A percentile compares a stretch with the other conserved stretches of the same genome.
Evolutionary conservation across 78 protist genomes (phyloP).

Genomic region (Dictyostelium intermedium): DNA sequence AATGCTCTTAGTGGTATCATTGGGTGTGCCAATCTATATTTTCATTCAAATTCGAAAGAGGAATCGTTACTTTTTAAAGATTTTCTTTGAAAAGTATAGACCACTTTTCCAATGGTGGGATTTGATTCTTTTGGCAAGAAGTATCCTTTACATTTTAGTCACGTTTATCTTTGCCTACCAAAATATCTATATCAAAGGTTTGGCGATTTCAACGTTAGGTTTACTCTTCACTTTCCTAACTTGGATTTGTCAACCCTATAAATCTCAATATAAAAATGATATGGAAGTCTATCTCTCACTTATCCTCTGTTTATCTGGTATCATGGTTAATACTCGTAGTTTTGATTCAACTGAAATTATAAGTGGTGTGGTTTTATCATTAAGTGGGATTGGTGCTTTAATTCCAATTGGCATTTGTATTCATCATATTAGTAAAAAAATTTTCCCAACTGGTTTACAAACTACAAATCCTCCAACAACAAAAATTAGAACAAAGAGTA

Average conservation of each 20-base stretch:
- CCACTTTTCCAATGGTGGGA: conserved; percentile 46
- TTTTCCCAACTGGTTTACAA: not conserved
- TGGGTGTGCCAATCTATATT: conserved; percentile 53
- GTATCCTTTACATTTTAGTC: not conserved
- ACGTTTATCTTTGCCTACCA: conserved; percentile 1
- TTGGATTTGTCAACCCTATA: conserved; percentile 52
- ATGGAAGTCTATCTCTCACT: conserved; percentile 35
- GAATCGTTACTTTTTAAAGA: conserved; percentile 27
- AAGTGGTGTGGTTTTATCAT: conserved; percentile 9
- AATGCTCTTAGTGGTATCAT: not conserved
- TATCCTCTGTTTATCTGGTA: not conserved
- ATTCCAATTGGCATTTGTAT: conserved; percentile 15
- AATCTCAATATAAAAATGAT: not conserved
- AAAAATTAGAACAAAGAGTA: not conserved
- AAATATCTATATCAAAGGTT: conserved; percentile 18
- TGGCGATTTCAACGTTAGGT: conserved; percentile 34
- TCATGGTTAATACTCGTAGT: conserved; percentile 31
- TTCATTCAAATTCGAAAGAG: not conserved
- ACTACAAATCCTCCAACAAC: conserved; percentile 8
- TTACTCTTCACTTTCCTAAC: conserved; percentile 14
- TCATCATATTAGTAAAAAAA: not conserved
- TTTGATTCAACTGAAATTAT: not conserved
- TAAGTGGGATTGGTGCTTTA: not conserved
- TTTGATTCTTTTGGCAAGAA: conserved; percentile 6
- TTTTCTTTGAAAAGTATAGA: conserved; percentile 29